These are phyloP conservation scores for Suillus spraguei DNA, from an alignment of 768 basidiomycete species.

Conservation along the genomic window DNA sequence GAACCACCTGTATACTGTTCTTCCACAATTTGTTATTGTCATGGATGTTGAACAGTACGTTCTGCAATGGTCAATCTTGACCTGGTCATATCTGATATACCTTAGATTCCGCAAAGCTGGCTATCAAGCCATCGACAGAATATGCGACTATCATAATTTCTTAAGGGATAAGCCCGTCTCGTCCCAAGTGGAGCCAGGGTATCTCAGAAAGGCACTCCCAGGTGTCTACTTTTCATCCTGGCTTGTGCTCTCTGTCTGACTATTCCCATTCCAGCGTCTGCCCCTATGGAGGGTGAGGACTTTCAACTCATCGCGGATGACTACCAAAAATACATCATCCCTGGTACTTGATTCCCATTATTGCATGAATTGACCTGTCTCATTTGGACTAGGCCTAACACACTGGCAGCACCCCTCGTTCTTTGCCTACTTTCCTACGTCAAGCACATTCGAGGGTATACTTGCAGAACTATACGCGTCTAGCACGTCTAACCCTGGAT, in stretches of 20 bases:
- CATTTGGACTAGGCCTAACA: slow-evolving; percentile 57
- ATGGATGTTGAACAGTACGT: slow-evolving; percentile 54
- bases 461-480: slow-evolving; percentile 83
- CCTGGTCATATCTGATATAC: background rate
- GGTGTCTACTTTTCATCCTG: slow-evolving; percentile 36
- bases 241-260: background rate
- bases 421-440: slow-evolving; percentile 86
- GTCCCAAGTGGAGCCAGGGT: slow-evolving; percentile 84
- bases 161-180: slow-evolving; percentile 66
- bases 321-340: slow-evolving; percentile 78
- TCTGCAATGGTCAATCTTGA: background rate
- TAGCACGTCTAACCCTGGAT: slow-evolving; percentile 81
- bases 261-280: slow-evolving; percentile 36
- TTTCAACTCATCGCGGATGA: slow-evolving; percentile 78
- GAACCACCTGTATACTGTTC: background rate
- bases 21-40: background rate
- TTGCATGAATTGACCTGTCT: background rate
- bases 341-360: slow-evolving; percentile 50
- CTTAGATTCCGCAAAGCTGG: slow-evolving; percentile 82
- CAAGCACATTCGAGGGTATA: slow-evolving; percentile 78
- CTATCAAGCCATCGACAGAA: slow-evolving; percentile 85
- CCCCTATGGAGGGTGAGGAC: slow-evolving; percentile 74
- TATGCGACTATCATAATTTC: slow-evolving; percentile 85
- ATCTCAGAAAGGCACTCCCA: slow-evolving; percentile 70
- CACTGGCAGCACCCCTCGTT: slow-evolving; percentile 94